These are phyloP conservation scores for Mortierella sp. DNA, from an alignment of 371 early-diverging fungal genomes.

Conservation along the genomic window DNA sequence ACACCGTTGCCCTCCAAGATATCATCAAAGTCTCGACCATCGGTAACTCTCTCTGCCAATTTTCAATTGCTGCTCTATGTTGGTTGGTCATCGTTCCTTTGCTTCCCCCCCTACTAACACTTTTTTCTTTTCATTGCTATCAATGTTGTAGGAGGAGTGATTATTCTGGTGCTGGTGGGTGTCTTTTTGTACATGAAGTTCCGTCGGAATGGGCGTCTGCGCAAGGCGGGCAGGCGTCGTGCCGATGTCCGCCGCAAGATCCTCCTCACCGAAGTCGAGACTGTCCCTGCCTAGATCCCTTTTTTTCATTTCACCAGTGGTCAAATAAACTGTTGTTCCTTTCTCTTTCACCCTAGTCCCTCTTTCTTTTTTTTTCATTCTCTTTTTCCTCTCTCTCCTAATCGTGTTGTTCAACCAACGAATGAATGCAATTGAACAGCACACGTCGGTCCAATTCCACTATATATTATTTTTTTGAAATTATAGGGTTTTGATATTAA, in stretches of 20 bases:
- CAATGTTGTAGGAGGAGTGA: constrained; percentile 36
- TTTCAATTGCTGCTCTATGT: not conserved
- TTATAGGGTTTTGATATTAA: not conserved
- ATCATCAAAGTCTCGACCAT: constrained; percentile 54
- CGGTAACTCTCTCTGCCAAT: constrained; percentile 17
- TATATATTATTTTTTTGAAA: not conserved
- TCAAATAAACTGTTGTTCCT: not conserved
- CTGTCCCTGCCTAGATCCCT: constrained; percentile 38
- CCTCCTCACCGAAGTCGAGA: constrained; percentile 47
- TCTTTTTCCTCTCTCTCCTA: not conserved
- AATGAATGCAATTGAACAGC: too few species aligned
- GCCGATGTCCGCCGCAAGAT: constrained; percentile 43
- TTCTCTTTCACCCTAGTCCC: not conserved
- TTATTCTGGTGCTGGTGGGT: constrained; percentile 35
- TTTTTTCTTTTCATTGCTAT: not conserved
- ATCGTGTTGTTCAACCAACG: too few species aligned
- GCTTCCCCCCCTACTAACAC: not conserved
- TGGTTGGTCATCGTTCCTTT: not conserved
- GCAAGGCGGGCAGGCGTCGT: constrained; percentile 49
- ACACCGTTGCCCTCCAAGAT: constrained; percentile 50
- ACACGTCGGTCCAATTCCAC: too few species aligned
- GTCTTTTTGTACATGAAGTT: constrained; percentile 49
- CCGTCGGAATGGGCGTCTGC: constrained; percentile 49
- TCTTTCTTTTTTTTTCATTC: not conserved
- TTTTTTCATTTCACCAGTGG: not conserved